A percentile compares a stretch with the other conserved stretches of the same genome.
phyloP scores from a whole-genome alignment of 768 basidiomycete genomes.

The Mycena galopus region DNA sequence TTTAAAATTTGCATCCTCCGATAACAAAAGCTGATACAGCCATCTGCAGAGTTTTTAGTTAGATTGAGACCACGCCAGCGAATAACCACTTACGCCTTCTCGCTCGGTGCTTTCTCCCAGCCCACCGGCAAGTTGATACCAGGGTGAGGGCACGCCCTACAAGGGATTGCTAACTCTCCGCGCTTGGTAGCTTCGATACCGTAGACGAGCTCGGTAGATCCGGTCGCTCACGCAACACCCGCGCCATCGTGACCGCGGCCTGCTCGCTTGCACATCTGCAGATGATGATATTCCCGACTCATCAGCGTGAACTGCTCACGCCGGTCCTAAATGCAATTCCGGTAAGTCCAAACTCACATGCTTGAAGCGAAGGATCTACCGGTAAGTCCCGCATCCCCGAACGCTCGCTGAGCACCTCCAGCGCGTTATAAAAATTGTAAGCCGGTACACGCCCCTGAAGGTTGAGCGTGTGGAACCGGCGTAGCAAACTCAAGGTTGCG shows the following conservation, averaged over 20 bases:
- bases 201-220: background rate
- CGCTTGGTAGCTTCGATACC: slow-evolving; percentile 18
- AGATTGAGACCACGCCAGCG: too few relatives aligned
- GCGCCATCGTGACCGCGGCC: slow-evolving; percentile 21
- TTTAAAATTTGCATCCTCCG: too few relatives aligned
- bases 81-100: slow-evolving; percentile 3
- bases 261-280: slow-evolving; percentile 25
- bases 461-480: slow-evolving; percentile 38
- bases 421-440: slow-evolving; percentile 8
- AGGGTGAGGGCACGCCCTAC: slow-evolving; percentile 32
- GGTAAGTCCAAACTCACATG: background rate
- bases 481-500: slow-evolving; percentile 37
- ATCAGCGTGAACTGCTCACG: slow-evolving; percentile 12
- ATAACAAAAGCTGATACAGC: slow-evolving; percentile 19
- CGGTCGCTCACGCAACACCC: background rate
- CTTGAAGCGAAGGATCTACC: background rate
- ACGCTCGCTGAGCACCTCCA: slow-evolving; percentile 17
- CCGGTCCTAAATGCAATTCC: background rate
- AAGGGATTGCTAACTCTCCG: slow-evolving; percentile 16
- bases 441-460: slow-evolving; percentile 27
- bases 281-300: slow-evolving; percentile 27
- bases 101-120: slow-evolving; percentile 5
- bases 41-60: background rate
- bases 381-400: background rate
- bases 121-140: slow-evolving; percentile 22